These are phyloP conservation scores for Hypoxylon fragiforme DNA, from an alignment of 495 filamentous ascomycete genomes.

Conservation along the genomic window DNA sequence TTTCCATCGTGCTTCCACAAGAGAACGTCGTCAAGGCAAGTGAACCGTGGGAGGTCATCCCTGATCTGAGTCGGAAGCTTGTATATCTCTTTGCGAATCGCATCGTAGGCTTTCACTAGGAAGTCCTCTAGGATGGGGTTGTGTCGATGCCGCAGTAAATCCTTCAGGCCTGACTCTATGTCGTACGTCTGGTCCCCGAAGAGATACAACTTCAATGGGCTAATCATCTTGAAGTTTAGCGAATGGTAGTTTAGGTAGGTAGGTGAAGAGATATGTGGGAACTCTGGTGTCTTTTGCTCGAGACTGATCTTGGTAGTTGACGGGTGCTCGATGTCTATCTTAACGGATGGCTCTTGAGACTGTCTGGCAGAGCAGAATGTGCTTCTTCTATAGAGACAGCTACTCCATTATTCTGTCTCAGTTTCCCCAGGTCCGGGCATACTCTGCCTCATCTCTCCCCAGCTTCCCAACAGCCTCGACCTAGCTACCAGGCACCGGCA, in stretches of 20 bases:
- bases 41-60: constrained; percentile 31
- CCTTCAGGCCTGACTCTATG: constrained; percentile 58
- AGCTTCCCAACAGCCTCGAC: not conserved
- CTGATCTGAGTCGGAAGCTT: constrained; percentile 20
- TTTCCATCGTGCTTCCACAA: constrained; percentile 25
- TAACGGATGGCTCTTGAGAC: not conserved
- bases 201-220: constrained; percentile 34
- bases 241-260: not conserved
- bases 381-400: not conserved
- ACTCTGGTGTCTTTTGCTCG: not conserved
- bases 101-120: constrained; percentile 57
- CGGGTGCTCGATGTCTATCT: not conserved
- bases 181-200: constrained; percentile 69
- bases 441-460: not conserved
- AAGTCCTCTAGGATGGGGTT: constrained; percentile 60
- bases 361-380: not conserved
- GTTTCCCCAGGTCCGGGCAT: not conserved
- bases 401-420: not conserved
- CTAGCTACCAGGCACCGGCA: not conserved
- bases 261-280: too few relatives aligned
- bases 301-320: not conserved
- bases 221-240: constrained; percentile 4
- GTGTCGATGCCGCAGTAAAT: constrained; percentile 54
- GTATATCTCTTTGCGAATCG: constrained; percentile 58
- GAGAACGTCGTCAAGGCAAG: constrained; percentile 34